phyloP scores from a whole-genome alignment of 2,329 filamentous ascomycete species.

The Emericellopsis atlantica region DNA sequence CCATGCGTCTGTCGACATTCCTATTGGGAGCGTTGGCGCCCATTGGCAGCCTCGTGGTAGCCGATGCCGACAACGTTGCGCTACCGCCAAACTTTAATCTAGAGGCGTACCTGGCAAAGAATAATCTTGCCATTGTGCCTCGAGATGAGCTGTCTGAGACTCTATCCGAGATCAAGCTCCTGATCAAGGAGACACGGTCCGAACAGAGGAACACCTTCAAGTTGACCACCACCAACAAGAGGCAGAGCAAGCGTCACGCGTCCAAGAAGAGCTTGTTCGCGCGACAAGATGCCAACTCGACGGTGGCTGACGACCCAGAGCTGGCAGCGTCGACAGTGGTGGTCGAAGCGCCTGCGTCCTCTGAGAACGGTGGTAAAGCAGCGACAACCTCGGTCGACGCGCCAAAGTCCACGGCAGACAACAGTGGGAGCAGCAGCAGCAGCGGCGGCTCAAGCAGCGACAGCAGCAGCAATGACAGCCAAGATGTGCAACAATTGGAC shows the following conservation, averaged over 20 bases:
- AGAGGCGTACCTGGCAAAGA: slow-evolving; percentile 25
- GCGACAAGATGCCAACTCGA: slow-evolving; percentile 1
- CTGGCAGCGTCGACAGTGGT: too few relatives aligned
- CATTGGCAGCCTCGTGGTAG: not conserved
- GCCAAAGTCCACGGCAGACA: not conserved
- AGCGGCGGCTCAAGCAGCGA: not conserved
- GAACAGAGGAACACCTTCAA: not conserved
- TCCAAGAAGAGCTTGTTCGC: not conserved
- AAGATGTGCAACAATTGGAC: not conserved
- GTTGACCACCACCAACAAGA: slow-evolving; percentile 1
- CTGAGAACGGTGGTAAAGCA: not conserved
- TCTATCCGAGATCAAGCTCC: slow-evolving; percentile 24
- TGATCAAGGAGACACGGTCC: slow-evolving; percentile 19
- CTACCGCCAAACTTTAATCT: slow-evolving; percentile 11
- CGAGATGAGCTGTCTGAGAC: slow-evolving; percentile 32
- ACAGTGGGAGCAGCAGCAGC: not conserved
- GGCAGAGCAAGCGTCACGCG: not conserved
- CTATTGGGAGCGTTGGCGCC: not conserved
- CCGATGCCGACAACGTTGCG: not conserved
- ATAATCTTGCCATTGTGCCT: slow-evolving; percentile 29
- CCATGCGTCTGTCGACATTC: not conserved
- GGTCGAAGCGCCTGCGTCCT: not conserved
- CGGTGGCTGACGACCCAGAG: not conserved
- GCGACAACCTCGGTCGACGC: too few relatives aligned
- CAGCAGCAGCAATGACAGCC: not conserved